phyloP scores from a whole-genome alignment of 2,329 filamentous ascomycete species.

The Verruconis gallopava region DNA sequence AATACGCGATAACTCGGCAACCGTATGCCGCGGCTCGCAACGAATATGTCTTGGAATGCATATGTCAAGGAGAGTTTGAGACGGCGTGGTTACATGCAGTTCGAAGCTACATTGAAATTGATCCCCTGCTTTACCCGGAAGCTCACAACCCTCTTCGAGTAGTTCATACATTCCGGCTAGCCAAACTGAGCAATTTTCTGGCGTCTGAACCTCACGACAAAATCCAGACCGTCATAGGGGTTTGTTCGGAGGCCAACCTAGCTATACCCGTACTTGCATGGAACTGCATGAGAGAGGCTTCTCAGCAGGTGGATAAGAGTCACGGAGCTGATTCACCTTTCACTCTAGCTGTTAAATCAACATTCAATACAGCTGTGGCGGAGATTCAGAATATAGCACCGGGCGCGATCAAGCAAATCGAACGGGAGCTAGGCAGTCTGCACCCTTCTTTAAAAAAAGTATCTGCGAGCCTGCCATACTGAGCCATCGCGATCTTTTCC shows the following conservation, averaged over 20 bases:
- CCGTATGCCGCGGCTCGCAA: slow-evolving; percentile 42
- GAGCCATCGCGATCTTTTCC: no score
- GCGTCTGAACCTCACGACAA: background rate
- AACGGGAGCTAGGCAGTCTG: no score
- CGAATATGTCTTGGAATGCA: slow-evolving; percentile 37
- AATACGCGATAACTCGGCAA: slow-evolving; percentile 39
- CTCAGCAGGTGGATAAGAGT: slow-evolving; percentile 26
- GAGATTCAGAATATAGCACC: slow-evolving; percentile 15
- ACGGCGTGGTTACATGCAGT: slow-evolving; percentile 38
- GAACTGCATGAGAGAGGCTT: slow-evolving; percentile 30
- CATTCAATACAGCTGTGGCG: slow-evolving; percentile 23
- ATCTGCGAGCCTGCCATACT: no score
- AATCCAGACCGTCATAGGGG: background rate
- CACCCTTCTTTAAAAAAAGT: no score
- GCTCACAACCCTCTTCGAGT: slow-evolving; percentile 40
- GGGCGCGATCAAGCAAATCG: background rate
- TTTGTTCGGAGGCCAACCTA: slow-evolving; percentile 6
- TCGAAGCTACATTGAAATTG: slow-evolving; percentile 37
- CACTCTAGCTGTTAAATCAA: slow-evolving; percentile 25
- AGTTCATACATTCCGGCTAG: slow-evolving; percentile 32
- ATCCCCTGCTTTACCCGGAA: slow-evolving; percentile 38
- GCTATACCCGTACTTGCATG: slow-evolving; percentile 31
- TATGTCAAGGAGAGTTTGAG: slow-evolving; percentile 28
- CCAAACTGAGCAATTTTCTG: slow-evolving; percentile 24
- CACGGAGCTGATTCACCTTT: slow-evolving; percentile 32